Base-by-base conservation (phyloP, 1,284 basidiomycete genomes). In the Ganoderma boninense region DNA sequence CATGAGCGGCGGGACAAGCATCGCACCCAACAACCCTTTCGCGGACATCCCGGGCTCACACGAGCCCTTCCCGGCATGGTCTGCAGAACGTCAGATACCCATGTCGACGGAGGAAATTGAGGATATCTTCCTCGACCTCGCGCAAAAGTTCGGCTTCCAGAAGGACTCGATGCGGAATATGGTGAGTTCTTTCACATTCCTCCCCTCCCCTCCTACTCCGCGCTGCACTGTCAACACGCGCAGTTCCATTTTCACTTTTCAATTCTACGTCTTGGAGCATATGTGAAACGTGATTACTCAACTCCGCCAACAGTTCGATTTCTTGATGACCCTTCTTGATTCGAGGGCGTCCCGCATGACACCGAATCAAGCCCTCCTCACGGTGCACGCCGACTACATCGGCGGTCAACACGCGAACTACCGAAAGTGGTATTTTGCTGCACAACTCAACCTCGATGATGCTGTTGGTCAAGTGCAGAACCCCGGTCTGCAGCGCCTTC, bases 111-210 rank as follows among this genome's bases (percentile, higher is more conserved):
- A 99, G 78, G 97, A 99, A 84, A 98, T 99, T 74, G 98, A 99
- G 83, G 98, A 99, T 81, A 97, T 99, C 73, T 97, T 99, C 80
- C 94, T 99, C 79, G 98, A 99, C 83, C 90, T 99, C 69, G 94
- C 96, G 64, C 97, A 99, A 86, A 99, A 99, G 85, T 99, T 99
- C 81, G 98, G 98, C 73, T 99, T 99, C 84, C 98, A 97, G 84
- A 89, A 94, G 69, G 96, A 97, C 80, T 94, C 92, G 6, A 95
- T 95, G 94, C 90, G 93, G 35, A 97, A 94, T 84, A 95, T 92
- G 93, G 94, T 93, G 74, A 66, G 87, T 84, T 44, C 35, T 42
- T 32, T 67, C n/a, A 29, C 26, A 44, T n/a, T 10, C 11, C 32
- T 38, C 26, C 29, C n/a, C 42, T 5, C 23, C 46, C 52, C 49